Conservation (phyloP, 371 early-diverging fungal genomes). For the Syncephalastrum sp. region DNA sequence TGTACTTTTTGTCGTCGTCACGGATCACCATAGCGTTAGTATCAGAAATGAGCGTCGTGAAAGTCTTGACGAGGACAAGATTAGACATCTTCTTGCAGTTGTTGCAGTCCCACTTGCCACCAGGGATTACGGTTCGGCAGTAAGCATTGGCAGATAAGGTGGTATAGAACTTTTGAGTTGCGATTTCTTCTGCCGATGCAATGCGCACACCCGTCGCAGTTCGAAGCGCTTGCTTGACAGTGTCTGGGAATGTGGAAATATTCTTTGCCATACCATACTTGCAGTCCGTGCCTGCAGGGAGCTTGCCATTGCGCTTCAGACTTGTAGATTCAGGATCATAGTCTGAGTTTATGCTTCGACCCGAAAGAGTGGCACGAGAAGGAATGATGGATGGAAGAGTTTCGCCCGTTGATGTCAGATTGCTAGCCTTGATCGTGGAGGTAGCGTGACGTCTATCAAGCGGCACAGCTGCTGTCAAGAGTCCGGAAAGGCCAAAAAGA, state of each 20-base stretch:
- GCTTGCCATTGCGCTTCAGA: constrained; percentile 8
- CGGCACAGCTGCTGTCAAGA: too few relatives aligned
- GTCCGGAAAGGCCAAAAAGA: too few relatives aligned
- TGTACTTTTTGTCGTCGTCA: constrained; percentile 15
- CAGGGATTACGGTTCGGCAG: constrained; percentile 17
- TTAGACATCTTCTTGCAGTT: constrained; percentile 13
- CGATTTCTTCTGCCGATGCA: constrained; percentile 8
- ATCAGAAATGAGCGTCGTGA: constrained; percentile 14
- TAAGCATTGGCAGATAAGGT: constrained; percentile 17
- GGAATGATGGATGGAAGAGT: too few relatives aligned
- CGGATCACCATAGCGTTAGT: constrained; percentile 19
- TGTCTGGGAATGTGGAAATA: constrained; percentile 3
- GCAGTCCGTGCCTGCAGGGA: constrained; percentile 9
- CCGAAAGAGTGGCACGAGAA: too few relatives aligned
- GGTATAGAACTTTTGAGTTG: constrained; percentile 8
- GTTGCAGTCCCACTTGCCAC: constrained; percentile 11
- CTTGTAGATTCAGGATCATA: constrained; percentile 13
- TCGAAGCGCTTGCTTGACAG: neutral
- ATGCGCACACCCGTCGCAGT: constrained; percentile 3
- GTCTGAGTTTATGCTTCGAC: neutral
- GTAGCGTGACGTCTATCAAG: too few relatives aligned
- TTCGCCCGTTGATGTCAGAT: too few relatives aligned
- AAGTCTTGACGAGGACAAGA: constrained; percentile 15
- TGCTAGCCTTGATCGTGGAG: too few relatives aligned
- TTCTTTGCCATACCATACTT: constrained; percentile 16